Evolutionary conservation across 2,329 filamentous ascomycete genomes (phyloP).

Genomic region (Erysiphe neolycopersici): DNA sequence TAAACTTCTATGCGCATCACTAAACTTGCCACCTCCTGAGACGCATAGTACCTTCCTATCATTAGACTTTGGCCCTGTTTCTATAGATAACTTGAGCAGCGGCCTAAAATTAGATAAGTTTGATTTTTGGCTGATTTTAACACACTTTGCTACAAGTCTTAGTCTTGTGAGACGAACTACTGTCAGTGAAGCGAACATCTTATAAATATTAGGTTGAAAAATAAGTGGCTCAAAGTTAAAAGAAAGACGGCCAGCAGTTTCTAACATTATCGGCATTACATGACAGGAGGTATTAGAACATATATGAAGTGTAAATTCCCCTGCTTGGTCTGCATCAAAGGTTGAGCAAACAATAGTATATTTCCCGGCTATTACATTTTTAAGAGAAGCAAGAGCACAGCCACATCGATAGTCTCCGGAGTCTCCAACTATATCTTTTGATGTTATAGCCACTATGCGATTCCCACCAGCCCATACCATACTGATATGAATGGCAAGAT

Average conservation of each 20-base stretch:
- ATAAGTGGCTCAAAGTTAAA: constrained; percentile 26
- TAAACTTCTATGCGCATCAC: constrained; percentile 37
- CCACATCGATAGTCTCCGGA: constrained; percentile 76
- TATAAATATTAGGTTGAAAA: constrained; percentile 23
- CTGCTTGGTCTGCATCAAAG: constrained; percentile 56
- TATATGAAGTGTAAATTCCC: constrained; percentile 50
- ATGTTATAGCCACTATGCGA: constrained; percentile 40
- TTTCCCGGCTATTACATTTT: constrained; percentile 34
- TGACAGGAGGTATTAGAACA: constrained; percentile 30
- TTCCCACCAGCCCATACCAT: constrained; percentile 53
- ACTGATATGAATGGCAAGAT: constrained; percentile 61
- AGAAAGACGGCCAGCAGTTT: constrained; percentile 48
- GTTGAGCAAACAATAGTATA: constrained; percentile 85
- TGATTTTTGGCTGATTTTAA: background rate
- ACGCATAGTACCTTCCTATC: constrained; percentile 31
- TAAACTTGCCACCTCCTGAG: constrained; percentile 48
- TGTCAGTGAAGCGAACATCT: constrained; percentile 16
- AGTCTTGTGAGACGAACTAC: constrained; percentile 7
- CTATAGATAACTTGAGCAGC: constrained; percentile 42
- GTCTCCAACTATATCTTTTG: constrained; percentile 53
- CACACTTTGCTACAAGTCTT: constrained; percentile 6
- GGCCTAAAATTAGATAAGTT: constrained; percentile 11
- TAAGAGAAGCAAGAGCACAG: constrained; percentile 40
- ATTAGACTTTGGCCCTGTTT: constrained; percentile 44
- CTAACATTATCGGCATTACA: constrained; percentile 35